These are phyloP conservation scores for Fraxinus sp. DNA, from an alignment of 305 asterid species.

Conservation along the genomic window DNA sequence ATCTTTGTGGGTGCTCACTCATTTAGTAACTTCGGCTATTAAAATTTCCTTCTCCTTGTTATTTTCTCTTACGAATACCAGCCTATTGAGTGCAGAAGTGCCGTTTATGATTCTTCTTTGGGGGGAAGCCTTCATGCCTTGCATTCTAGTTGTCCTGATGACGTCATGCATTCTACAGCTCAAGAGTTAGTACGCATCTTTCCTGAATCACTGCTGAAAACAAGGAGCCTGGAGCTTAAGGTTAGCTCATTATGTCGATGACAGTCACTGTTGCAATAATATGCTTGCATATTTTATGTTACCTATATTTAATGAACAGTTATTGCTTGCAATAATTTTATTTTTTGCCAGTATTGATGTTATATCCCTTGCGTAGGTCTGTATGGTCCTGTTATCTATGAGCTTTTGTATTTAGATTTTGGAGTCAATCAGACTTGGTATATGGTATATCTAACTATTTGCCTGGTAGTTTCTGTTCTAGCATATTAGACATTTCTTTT, in stretches of 20 bases:
- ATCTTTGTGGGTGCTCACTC: slow-evolving; percentile 13
- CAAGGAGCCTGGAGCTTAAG: slow-evolving; percentile 81
- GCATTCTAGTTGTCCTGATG: slow-evolving; percentile 72
- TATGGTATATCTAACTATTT: slow-evolving; percentile 3
- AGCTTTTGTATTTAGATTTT: slow-evolving; percentile 12
- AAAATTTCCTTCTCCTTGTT: slow-evolving; percentile 4
- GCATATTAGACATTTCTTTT: background rate
- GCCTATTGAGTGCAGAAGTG: slow-evolving; percentile 52
- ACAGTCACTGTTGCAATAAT: slow-evolving; percentile 15
- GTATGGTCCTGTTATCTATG: background rate
- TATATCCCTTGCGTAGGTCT: background rate
- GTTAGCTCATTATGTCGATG: slow-evolving; percentile 35
- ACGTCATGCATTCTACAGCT: slow-evolving; percentile 75
- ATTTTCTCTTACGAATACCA: slow-evolving; percentile 26
- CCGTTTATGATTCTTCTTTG: slow-evolving; percentile 72
- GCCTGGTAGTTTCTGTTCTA: slow-evolving; percentile 21
- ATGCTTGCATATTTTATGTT: background rate
- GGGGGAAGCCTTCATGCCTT: slow-evolving; percentile 78
- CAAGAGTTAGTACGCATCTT: slow-evolving; percentile 54
- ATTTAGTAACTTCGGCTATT: slow-evolving; percentile 18
- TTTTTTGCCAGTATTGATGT: background rate
- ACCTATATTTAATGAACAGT: background rate
- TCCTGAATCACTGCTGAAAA: slow-evolving; percentile 65
- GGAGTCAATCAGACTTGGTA: slow-evolving; percentile 17
- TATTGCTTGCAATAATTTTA: background rate